Evolutionary conservation across 2,329 filamentous ascomycete genomes (phyloP), one percentile per base, ranked within the genome.

Genomic region (Corniculantispora saksenae): DNA sequence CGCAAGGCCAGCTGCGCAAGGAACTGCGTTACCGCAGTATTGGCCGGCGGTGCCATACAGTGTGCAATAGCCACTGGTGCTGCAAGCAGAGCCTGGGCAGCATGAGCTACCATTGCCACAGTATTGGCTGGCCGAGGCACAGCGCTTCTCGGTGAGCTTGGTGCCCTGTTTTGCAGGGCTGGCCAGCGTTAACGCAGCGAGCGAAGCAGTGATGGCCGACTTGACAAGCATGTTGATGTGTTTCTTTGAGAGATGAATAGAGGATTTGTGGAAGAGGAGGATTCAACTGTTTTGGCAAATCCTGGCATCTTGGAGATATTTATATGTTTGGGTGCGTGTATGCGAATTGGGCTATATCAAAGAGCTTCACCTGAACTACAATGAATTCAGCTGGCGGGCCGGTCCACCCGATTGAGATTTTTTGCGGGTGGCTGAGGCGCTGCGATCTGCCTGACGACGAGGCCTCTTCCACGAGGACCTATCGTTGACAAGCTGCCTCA

Each of bases 301-400:
- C 13, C 13, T 7, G 35, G 35, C 35, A 38, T 7, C 35, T 8
- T 38, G 35, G 7, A 8, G 35, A 38, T 38, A 38, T 23, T 9
- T 23, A 48, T 23, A 48, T 48, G 7, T 19, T 9, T 23, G 9
- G 45, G n/a, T n/a, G n/a, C n/a, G n/a, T n/a, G n/a, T n/a, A n/a
- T n/a, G n/a, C n/a, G n/a, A n/a, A n/a, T n/a, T n/a, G n/a, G n/a
- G n/a, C n/a, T n/a, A n/a, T n/a, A n/a, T n/a, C n/a, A n/a, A n/a
- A n/a, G n/a, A n/a, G n/a, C n/a, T n/a, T n/a, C n/a, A n/a, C n/a
- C n/a, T n/a, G n/a, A n/a, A n/a, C n/a, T n/a, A n/a, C n/a, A n/a
- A n/a, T n/a, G n/a, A n/a, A n/a, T 54, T 54, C 47, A 54, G 48
- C 59, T 61, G 32, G 59, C 59, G 48, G 59, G 17, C 35, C 13